A percentile compares a stretch with the other conserved stretches of the same genome.
Conservation (phyloP, 139 green algal species). For the Chlamydomonas sp. region DNA sequence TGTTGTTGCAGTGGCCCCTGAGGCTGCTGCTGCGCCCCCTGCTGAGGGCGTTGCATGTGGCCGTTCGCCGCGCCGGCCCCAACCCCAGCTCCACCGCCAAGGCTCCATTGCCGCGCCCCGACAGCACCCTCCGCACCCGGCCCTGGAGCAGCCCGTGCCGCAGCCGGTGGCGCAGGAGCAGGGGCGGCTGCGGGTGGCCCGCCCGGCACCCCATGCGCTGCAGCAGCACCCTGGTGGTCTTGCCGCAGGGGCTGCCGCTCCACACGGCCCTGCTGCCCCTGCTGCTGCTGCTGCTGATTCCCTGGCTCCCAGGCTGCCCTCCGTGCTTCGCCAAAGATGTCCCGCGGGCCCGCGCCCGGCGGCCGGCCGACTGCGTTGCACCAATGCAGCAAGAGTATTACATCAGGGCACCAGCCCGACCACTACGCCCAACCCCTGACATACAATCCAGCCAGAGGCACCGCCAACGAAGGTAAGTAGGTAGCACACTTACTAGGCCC, state of each 20-base stretch:
- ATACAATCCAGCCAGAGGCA: too few relatives aligned
- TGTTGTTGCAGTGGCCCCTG: background rate
- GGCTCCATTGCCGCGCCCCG: too few relatives aligned
- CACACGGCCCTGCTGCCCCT: background rate
- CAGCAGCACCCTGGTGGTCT: background rate
- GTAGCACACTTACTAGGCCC: too few relatives aligned
- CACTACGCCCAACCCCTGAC: too few relatives aligned
- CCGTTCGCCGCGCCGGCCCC: background rate
- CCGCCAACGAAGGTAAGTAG: too few relatives aligned
- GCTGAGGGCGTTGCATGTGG: background rate
- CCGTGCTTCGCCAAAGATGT: conserved; percentile 41
- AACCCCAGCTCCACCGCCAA: background rate
- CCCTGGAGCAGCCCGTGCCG: background rate
- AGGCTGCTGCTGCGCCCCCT: background rate
- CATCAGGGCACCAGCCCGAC: background rate
- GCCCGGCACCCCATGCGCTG: background rate
- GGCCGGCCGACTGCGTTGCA: conserved; percentile 20
- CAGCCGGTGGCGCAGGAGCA: background rate
- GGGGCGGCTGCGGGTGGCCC: too few relatives aligned
- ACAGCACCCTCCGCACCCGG: background rate
- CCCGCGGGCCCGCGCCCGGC: conserved; percentile 1
- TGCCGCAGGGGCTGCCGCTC: background rate
- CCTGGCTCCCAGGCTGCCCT: conserved; percentile 25
- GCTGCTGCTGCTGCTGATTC: background rate
- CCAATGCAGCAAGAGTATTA: background rate